phyloP scores from a whole-genome alignment of 1,284 basidiomycete species.

The Taiwanofungus camphoratus region DNA sequence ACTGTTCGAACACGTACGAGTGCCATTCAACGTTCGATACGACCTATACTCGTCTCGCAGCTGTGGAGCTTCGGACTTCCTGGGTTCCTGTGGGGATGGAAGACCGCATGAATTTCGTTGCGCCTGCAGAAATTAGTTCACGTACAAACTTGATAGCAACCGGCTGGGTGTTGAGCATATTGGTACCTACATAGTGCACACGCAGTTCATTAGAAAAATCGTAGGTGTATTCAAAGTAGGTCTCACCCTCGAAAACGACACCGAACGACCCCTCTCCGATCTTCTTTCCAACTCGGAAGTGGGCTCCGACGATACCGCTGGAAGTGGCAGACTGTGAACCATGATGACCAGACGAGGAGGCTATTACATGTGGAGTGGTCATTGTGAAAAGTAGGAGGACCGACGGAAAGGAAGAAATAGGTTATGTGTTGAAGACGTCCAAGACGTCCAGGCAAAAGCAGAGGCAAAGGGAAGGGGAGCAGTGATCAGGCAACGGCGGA shows the following conservation, averaged over 20 bases:
- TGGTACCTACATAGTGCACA: constrained; percentile 55
- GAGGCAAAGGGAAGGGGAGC: constrained; percentile 4
- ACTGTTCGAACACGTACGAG: constrained; percentile 65
- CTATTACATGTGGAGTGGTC: constrained; percentile 75
- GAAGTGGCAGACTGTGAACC: constrained; percentile 52
- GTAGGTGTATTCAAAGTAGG: constrained; percentile 15
- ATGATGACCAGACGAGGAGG: constrained; percentile 63
- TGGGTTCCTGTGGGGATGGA: constrained; percentile 70
- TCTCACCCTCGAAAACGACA: constrained; percentile 82
- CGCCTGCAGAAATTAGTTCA: constrained; percentile 14
- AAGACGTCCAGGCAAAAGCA: constrained; percentile 15
- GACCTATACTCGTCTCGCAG: constrained; percentile 96
- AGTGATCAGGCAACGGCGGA: constrained; percentile 20
- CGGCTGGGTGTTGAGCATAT: constrained; percentile 83
- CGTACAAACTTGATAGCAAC: constrained; percentile 98
- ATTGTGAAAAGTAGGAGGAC: constrained; percentile 32
- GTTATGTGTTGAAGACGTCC: constrained; percentile 17
- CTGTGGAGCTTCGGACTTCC: constrained; percentile 98
- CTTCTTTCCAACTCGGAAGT: constrained; percentile 81
- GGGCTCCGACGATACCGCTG: constrained; percentile 68
- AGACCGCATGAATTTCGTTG: constrained; percentile 2
- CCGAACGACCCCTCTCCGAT: constrained; percentile 85
- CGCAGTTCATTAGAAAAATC: background rate
- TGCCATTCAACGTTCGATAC: constrained; percentile 92
- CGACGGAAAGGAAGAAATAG: constrained; percentile 21